Evolutionary conservation across 176 grass and related monocot genomes (phyloP).

Genomic region (Aegilops umbellulata): DNA sequence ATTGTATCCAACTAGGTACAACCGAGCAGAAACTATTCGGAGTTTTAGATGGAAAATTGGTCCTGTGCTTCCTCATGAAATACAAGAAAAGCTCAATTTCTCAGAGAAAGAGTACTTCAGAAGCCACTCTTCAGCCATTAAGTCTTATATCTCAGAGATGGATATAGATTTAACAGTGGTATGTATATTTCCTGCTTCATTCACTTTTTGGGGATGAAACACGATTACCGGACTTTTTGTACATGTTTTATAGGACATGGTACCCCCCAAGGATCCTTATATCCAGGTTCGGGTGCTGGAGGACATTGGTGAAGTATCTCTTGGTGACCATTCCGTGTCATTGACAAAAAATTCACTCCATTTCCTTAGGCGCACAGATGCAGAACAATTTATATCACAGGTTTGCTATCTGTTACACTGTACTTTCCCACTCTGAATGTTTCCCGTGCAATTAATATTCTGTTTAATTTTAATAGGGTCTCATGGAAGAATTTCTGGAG

Average conservation of each 20-base stretch:
- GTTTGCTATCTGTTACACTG: conserved; percentile 29
- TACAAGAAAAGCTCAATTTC: conserved; percentile 84
- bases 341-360: conserved; percentile 89
- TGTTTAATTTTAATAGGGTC: conserved; percentile 52
- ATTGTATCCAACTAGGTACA: conserved; percentile 56
- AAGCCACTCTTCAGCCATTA: conserved; percentile 66
- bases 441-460: background rate
- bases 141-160: conserved; percentile 81
- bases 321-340: conserved; percentile 84
- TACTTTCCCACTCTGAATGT: background rate
- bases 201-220: background rate
- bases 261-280: conserved; percentile 97
- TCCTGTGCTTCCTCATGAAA: conserved; percentile 90
- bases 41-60: conserved; percentile 93
- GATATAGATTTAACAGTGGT: conserved; percentile 98
- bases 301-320: conserved; percentile 89
- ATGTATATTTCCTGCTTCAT: conserved; percentile 14
- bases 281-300: conserved; percentile 80
- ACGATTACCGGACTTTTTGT: background rate
- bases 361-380: conserved; percentile 84
- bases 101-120: conserved; percentile 93
- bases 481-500: conserved; percentile 94
- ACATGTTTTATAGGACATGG: conserved; percentile 68
- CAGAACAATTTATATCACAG: conserved; percentile 89
- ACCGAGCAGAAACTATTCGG: conserved; percentile 84